phyloP scores from a whole-genome alignment of 176 grass and related monocot genomes.

The Thalia dealbata region DNA sequence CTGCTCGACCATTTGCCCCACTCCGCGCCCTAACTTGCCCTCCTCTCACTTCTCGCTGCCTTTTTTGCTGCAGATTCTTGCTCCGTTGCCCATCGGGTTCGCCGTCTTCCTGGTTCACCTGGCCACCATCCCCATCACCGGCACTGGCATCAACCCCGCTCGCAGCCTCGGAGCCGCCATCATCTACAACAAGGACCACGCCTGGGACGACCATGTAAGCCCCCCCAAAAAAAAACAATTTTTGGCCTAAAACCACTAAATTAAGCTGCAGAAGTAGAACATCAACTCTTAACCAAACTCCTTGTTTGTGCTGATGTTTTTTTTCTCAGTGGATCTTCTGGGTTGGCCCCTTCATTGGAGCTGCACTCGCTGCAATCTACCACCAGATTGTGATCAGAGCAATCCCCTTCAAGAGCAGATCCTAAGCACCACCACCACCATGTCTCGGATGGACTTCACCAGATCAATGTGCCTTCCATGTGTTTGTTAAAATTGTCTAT shows the following conservation, averaged over 20 bases:
- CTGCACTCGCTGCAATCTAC: slow-evolving; percentile 81
- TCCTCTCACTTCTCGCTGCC: neutral
- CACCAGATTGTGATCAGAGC: slow-evolving; percentile 98
- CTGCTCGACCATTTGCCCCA: neutral
- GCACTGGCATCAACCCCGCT: slow-evolving; percentile 10
- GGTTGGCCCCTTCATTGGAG: slow-evolving; percentile 88
- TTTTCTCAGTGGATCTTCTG: slow-evolving; percentile 56
- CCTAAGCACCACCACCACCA: slow-evolving; percentile 21
- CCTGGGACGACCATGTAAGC: slow-evolving; percentile 10
- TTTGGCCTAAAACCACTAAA: too few relatives aligned
- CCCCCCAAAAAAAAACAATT: too few relatives aligned
- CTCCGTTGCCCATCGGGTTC: slow-evolving; percentile 2
- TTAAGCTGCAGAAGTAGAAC: neutral
- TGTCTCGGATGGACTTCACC: neutral
- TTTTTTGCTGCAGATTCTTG: neutral
- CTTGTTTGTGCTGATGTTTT: neutral
- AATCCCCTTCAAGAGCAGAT: slow-evolving; percentile 85
- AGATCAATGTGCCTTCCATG: slow-evolving; percentile 18
- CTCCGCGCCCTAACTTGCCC: too few relatives aligned
- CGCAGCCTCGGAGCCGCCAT: slow-evolving; percentile 1
- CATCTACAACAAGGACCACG: slow-evolving; percentile 4
- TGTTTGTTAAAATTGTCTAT: slow-evolving; percentile 10
- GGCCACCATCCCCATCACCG: slow-evolving; percentile 11
- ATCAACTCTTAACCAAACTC: neutral
- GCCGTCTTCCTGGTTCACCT: slow-evolving; percentile 8